Conservation (phyloP, 2,329 filamentous ascomycete genomes). For the Ophiocordyceps camponoti-floridani region DNA sequence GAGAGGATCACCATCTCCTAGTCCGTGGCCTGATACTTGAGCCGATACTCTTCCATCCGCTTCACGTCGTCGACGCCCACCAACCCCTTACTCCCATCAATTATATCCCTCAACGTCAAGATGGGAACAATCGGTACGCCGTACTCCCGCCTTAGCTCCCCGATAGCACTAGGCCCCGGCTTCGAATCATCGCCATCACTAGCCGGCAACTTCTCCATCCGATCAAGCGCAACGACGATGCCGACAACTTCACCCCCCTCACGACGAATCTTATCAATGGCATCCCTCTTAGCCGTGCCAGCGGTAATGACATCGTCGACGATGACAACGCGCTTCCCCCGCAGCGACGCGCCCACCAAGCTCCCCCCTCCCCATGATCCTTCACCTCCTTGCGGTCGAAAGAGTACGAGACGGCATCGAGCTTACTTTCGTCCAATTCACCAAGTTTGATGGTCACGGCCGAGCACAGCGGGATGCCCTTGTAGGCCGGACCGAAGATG, state of each 20-base stretch:
- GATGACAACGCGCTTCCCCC: slow-evolving; percentile 73
- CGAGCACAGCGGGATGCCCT: slow-evolving; percentile 82
- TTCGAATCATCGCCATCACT: slow-evolving; percentile 47
- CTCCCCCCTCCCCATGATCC: slow-evolving; percentile 89
- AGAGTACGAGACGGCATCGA: slow-evolving; percentile 57
- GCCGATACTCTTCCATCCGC: slow-evolving; percentile 57
- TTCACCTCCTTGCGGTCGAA: slow-evolving; percentile 97
- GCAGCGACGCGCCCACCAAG: slow-evolving; percentile 74
- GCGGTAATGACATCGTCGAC: slow-evolving; percentile 96
- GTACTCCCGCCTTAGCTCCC: slow-evolving; percentile 68
- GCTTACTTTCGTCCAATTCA: slow-evolving; percentile 46
- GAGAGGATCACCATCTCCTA: slow-evolving; percentile 8
- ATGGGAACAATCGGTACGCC: slow-evolving; percentile 72
- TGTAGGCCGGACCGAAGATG: slow-evolving; percentile 89
- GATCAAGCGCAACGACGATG: slow-evolving; percentile 75
- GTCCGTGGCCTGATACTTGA: slow-evolving; percentile 43
- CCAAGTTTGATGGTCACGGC: slow-evolving; percentile 60
- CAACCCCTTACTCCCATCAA: slow-evolving; percentile 45
- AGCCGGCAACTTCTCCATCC: slow-evolving; percentile 63
- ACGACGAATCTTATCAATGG: slow-evolving; percentile 71
- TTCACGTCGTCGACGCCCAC: slow-evolving; percentile 44
- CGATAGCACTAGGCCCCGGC: slow-evolving; percentile 64
- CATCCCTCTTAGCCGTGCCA: slow-evolving; percentile 84
- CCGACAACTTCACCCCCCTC: slow-evolving; percentile 75
- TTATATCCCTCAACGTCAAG: slow-evolving; percentile 69